These are phyloP conservation scores for Exutisphaerella laricina DNA, from an alignment of 2,329 filamentous ascomycete species.

Conservation along the genomic window DNA sequence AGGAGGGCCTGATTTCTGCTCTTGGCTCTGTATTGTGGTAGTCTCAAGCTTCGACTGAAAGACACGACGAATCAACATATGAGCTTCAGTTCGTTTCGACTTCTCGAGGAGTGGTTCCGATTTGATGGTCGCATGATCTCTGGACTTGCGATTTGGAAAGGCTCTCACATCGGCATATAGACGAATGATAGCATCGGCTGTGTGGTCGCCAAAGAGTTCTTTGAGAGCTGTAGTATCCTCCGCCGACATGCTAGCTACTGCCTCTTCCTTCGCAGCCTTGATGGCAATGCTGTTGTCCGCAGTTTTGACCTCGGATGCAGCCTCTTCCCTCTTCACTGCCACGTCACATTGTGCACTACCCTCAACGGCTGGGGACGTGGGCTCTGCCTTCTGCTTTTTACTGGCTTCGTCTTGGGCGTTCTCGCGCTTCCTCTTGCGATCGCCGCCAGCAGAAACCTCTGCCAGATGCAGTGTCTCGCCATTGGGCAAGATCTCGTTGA, in stretches of 20 bases:
- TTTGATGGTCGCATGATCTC: conserved; percentile 50
- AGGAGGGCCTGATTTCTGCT: conserved; percentile 40
- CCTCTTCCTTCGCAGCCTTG: conserved; percentile 9
- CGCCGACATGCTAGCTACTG: conserved; percentile 30
- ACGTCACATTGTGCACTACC: conserved; percentile 5
- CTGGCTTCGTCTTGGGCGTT: conserved; percentile 11
- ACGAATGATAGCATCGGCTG: conserved; percentile 47
- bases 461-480: conserved; percentile 70
- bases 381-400: conserved; percentile 18
- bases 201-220: conserved; percentile 48
- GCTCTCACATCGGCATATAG: conserved; percentile 52
- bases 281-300: not conserved
- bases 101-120: conserved; percentile 55
- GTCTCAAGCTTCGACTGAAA: conserved; percentile 77
- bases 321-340: not conserved
- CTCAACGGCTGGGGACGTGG: too few relatives aligned
- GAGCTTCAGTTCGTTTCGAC: conserved; percentile 56
- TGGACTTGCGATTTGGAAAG: conserved; percentile 51
- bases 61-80: conserved; percentile 66
- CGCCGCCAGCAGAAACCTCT: conserved; percentile 34
- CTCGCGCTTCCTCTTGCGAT: conserved; percentile 23
- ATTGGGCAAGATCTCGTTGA: conserved; percentile 77
- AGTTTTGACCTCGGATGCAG: conserved; percentile 1
- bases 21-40: conserved; percentile 63
- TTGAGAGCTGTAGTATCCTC: conserved; percentile 37